Conservation (phyloP, 75 land plant species). For the Cupressus sempervirens region DNA sequence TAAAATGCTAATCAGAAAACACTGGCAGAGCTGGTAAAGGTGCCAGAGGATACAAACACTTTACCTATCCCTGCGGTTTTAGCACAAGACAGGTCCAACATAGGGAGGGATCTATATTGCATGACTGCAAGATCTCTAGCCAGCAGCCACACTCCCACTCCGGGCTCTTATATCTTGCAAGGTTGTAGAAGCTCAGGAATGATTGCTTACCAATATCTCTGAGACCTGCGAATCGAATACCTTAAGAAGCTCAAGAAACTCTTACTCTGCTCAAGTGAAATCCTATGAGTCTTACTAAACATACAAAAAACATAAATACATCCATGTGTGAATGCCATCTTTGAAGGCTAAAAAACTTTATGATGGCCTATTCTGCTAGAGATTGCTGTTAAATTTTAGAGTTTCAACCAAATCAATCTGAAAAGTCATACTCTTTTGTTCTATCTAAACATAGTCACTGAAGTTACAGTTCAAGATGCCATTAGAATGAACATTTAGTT, state of each 20-base stretch:
- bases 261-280: not conserved
- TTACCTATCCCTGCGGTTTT: constrained; percentile 31
- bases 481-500: too few relatives aligned
- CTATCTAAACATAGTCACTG: too few relatives aligned
- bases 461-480: too few relatives aligned
- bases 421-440: too few relatives aligned
- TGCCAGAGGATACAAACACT: not conserved
- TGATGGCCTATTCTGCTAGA: too few relatives aligned
- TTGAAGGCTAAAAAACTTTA: too few relatives aligned
- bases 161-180: constrained; percentile 27
- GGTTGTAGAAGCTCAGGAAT: constrained; percentile 5
- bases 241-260: constrained; percentile 8
- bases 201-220: constrained; percentile 8
- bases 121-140: constrained; percentile 29
- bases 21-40: not conserved
- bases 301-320: too few relatives aligned
- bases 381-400: too few relatives aligned
- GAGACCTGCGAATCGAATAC: constrained; percentile 17
- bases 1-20: not conserved
- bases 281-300: too few relatives aligned
- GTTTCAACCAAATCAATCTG: too few relatives aligned
- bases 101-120: constrained; percentile 31
- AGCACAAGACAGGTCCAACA: not conserved
- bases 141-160: constrained; percentile 32
- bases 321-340: too few relatives aligned